A percentile compares a stretch with the other conserved stretches of the same genome.
Evolutionary conservation across 2,329 filamentous ascomycete genomes (phyloP).

Genomic region (Colletotrichum sp.): DNA sequence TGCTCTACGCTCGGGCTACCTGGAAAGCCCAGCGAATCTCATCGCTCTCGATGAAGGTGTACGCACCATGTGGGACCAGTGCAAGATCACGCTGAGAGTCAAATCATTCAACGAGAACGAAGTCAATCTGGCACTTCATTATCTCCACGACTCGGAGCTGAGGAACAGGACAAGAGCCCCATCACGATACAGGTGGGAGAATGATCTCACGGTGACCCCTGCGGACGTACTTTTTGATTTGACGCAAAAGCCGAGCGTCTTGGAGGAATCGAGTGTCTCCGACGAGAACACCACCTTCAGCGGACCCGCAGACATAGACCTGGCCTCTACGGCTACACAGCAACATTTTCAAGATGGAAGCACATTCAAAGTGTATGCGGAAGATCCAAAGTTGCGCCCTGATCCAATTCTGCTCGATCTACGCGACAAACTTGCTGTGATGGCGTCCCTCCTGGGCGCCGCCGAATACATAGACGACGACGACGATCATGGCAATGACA

Average conservation of each 20-base stretch:
- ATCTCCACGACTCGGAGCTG: background rate
- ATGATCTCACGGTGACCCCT: background rate
- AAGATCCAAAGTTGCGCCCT: background rate
- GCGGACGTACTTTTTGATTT: background rate
- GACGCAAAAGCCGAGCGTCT: no score
- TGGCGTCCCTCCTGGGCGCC: background rate
- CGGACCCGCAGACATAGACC: no score
- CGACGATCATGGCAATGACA: background rate
- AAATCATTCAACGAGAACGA: background rate
- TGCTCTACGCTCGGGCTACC: background rate
- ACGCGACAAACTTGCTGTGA: background rate
- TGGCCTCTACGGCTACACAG: background rate
- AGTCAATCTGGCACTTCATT: background rate
- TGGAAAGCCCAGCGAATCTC: background rate
- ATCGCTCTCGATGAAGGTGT: background rate
- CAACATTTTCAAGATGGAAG: background rate
- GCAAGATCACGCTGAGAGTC: background rate
- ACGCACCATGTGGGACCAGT: background rate
- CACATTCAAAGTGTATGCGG: background rate
- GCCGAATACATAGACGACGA: background rate
- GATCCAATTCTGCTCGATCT: background rate
- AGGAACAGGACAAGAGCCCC: background rate
- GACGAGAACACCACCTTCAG: no score
- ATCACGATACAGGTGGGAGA: background rate
- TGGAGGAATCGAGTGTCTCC: no score